A percentile compares a stretch with the other conserved stretches of the same genome.
Evolutionary conservation across 495 filamentous ascomycete genomes (phyloP).

Genomic region (Thermothielavioides terrestris): DNA sequence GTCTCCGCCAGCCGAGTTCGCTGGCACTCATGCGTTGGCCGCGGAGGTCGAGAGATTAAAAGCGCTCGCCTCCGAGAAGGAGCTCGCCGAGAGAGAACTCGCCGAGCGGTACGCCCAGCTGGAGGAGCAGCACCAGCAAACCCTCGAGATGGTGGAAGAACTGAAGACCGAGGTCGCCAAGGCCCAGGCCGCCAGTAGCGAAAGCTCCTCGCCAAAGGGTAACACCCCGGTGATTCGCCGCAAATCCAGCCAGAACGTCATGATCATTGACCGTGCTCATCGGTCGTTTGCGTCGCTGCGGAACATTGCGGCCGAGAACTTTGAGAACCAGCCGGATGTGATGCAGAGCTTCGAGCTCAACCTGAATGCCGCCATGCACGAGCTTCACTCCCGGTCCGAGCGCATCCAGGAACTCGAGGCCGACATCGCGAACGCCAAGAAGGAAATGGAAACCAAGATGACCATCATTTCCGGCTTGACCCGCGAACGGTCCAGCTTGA

Average conservation of each 20-base stretch:
- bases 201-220: slow-evolving; percentile 54
- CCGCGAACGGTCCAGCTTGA: slow-evolving; percentile 81
- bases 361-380: slow-evolving; percentile 85
- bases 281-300: slow-evolving; percentile 84
- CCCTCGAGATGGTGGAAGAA: slow-evolving; percentile 76
- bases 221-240: slow-evolving; percentile 70
- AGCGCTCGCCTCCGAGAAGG: slow-evolving; percentile 63
- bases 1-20: slow-evolving; percentile 22
- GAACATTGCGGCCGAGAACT: slow-evolving; percentile 77
- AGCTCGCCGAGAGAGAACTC: slow-evolving; percentile 60
- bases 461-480: slow-evolving; percentile 91
- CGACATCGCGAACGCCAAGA: slow-evolving; percentile 74
- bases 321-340: slow-evolving; percentile 69
- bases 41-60: slow-evolving; percentile 65
- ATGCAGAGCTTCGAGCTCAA: slow-evolving; percentile 92
- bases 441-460: slow-evolving; percentile 93
- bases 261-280: slow-evolving; percentile 84
- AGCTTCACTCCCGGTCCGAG: slow-evolving; percentile 78
- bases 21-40: slow-evolving; percentile 31
- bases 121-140: slow-evolving; percentile 70
- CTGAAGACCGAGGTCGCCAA: slow-evolving; percentile 79
- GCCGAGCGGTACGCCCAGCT: slow-evolving; percentile 71
- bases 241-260: slow-evolving; percentile 87
- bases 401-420: slow-evolving; percentile 81
- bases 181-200: slow-evolving; percentile 48